Evolutionary conservation across 73 alveolate genomes (phyloP).

Genomic region (Breviolum minutum): DNA sequence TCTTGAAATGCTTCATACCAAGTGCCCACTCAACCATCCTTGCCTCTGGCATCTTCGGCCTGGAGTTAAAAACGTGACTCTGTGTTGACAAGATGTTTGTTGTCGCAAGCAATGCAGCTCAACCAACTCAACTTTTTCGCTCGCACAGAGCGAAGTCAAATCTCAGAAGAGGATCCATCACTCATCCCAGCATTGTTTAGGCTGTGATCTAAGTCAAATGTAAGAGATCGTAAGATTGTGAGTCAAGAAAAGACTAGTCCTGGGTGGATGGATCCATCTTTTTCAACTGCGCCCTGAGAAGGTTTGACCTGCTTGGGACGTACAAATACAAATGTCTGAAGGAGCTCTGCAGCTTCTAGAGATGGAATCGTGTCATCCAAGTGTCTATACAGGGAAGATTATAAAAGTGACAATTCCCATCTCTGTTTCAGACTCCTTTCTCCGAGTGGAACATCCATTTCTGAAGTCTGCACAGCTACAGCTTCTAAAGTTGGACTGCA

Average conservation of each 20-base stretch:
- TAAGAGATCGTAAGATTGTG: background rate
- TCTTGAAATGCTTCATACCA: background rate
- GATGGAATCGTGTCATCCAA: background rate
- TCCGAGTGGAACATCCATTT: background rate
- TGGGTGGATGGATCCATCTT: background rate
- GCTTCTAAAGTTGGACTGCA: conserved; percentile 4
- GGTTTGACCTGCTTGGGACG: conserved; percentile 49
- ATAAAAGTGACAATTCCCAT: too few species aligned
- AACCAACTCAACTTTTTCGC: too few species aligned
- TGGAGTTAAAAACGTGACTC: background rate
- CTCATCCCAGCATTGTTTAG: background rate
- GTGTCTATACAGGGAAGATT: too few species aligned
- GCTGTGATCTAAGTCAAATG: too few species aligned
- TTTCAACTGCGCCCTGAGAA: background rate
- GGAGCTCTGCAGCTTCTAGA: conserved; percentile 13
- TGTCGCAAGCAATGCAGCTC: too few species aligned
- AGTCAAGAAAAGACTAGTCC: background rate
- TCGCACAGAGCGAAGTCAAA: background rate
- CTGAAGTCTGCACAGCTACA: background rate
- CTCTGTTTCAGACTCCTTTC: too few species aligned
- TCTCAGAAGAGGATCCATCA: background rate
- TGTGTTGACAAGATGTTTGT: too few species aligned
- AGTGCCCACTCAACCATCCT: too few species aligned
- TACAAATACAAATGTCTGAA: background rate
- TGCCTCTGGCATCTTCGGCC: conserved; percentile 19